phyloP scores from a whole-genome alignment of 331 rosid genomes.

The Arachis monticola region DNA sequence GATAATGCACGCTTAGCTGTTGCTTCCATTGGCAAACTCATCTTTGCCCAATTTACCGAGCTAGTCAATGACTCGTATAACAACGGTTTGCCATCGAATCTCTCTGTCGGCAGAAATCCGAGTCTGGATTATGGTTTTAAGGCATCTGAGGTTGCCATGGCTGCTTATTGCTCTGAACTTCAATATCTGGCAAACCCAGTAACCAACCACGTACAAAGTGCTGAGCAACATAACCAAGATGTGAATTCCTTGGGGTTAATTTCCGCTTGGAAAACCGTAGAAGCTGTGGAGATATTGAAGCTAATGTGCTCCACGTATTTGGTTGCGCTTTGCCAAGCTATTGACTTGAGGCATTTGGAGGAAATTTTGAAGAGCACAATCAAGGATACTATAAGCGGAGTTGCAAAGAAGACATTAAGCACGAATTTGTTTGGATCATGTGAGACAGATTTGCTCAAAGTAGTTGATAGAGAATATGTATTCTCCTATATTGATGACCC shows the following conservation, averaged over 20 bases:
- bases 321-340: slow-evolving; percentile 59
- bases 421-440: slow-evolving; percentile 33
- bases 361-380: slow-evolving; percentile 39
- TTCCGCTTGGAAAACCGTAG: slow-evolving; percentile 50
- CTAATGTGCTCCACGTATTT: slow-evolving; percentile 50
- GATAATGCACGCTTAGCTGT: slow-evolving; percentile 49
- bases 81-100: slow-evolving; percentile 52
- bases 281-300: slow-evolving; percentile 49
- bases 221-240: slow-evolving; percentile 57
- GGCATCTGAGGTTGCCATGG: slow-evolving; percentile 57
- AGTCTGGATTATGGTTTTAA: slow-evolving; percentile 54
- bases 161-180: slow-evolving; percentile 55
- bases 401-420: slow-evolving; percentile 34
- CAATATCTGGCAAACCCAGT: slow-evolving; percentile 52
- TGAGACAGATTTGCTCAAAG: slow-evolving; percentile 43
- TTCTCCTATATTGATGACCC: slow-evolving; percentile 55
- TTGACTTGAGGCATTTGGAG: slow-evolving; percentile 57
- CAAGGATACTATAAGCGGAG: slow-evolving; percentile 36
- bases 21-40: slow-evolving; percentile 52
- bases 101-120: slow-evolving; percentile 52
- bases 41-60: slow-evolving; percentile 56
- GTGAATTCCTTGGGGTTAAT: slow-evolving; percentile 55
- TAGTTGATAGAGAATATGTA: slow-evolving; percentile 48
- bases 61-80: slow-evolving; percentile 47
- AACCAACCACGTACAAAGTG: slow-evolving; percentile 49